Evolutionary conservation across 1,284 basidiomycete genomes (phyloP).

Genomic region (Paramarasmius palmivorus): DNA sequence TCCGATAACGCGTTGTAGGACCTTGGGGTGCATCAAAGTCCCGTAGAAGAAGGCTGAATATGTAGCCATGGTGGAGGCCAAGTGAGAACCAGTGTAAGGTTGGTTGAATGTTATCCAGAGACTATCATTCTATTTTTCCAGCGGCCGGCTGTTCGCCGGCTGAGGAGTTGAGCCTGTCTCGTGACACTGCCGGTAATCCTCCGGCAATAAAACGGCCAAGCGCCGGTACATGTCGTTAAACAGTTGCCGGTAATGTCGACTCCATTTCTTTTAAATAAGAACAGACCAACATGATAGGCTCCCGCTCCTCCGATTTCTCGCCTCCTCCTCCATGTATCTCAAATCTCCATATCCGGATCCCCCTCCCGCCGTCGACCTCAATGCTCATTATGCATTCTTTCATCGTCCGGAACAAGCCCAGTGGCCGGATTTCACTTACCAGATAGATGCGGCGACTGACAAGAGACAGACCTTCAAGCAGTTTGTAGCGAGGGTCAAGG

Average conservation of each 20-base stretch:
- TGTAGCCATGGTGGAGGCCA: conserved; percentile 4
- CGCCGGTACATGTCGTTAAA: too few species aligned
- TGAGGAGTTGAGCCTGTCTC: too few species aligned
- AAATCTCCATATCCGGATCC: conserved; percentile 42
- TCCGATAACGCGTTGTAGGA: conserved; percentile 54
- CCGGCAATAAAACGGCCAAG: too few species aligned
- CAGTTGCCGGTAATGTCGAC: too few species aligned
- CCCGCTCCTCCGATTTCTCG: neutral
- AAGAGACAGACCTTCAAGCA: conserved; percentile 44
- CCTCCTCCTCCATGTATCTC: conserved; percentile 32
- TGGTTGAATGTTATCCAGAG: too few species aligned
- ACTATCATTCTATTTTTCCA: too few species aligned
- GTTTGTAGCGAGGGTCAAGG: conserved; percentile 49
- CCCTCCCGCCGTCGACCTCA: conserved; percentile 43
- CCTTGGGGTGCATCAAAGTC: conserved; percentile 60
- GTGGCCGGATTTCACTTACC: conserved; percentile 55
- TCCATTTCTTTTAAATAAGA: too few species aligned
- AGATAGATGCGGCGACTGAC: conserved; percentile 59
- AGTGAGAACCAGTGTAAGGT: too few species aligned
- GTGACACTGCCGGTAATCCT: too few species aligned
- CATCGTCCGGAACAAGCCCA: conserved; percentile 48
- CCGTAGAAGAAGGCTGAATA: conserved; percentile 84
- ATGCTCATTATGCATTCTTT: conserved; percentile 59
- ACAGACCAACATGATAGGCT: neutral
- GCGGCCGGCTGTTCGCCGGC: too few species aligned